Evolutionary conservation across 306 rosid genomes (phyloP).

Genomic region (Trifolium dubium): DNA sequence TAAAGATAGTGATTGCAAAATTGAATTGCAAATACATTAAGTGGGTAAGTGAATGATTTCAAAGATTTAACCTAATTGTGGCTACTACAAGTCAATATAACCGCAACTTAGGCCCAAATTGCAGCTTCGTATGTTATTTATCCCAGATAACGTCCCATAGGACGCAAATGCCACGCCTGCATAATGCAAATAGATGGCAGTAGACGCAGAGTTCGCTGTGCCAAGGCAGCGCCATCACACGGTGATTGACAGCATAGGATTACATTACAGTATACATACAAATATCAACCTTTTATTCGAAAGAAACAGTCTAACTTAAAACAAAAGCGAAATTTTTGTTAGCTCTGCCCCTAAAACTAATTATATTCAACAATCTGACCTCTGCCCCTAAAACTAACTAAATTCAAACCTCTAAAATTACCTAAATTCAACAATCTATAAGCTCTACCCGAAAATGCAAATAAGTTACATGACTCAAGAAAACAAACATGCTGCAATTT

Average conservation of each 20-base stretch:
- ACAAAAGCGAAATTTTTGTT: too few relatives aligned
- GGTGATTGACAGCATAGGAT: background rate
- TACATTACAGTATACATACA: too few relatives aligned
- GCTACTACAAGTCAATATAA: background rate
- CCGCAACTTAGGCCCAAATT: background rate
- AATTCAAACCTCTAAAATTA: background rate
- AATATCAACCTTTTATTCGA: too few relatives aligned
- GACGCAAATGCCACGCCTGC: background rate
- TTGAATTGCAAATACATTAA: too few relatives aligned
- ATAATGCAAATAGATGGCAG: background rate
- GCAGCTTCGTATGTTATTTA: background rate
- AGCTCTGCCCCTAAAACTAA: too few relatives aligned
- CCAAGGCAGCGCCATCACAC: background rate
- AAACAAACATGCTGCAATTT: background rate
- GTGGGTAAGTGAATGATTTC: background rate
- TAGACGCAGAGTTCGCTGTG: background rate
- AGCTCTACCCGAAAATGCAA: background rate
- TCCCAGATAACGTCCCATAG: too few relatives aligned
- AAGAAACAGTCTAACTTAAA: too few relatives aligned
- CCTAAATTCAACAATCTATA: background rate
- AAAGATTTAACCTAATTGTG: background rate
- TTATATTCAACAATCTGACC: too few relatives aligned
- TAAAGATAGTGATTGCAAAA: background rate
- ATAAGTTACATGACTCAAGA: background rate
- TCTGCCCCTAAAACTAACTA: background rate